Conservation (phyloP, 1,284 basidiomycete species). For the Thelephora terrestris region DNA sequence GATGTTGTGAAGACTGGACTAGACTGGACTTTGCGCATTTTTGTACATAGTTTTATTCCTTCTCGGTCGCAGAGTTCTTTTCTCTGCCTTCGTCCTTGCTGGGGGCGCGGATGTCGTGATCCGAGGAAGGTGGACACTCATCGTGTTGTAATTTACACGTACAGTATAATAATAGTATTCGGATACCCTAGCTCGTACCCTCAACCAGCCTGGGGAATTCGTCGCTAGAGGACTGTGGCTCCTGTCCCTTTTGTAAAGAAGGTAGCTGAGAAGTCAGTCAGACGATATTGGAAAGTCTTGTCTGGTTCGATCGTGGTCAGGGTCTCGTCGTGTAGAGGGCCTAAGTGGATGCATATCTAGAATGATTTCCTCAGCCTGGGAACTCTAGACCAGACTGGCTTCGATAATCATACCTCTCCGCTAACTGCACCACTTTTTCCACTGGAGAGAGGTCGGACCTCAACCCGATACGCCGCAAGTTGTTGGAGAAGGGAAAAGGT, state of each 20-base stretch:
- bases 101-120: too few species aligned
- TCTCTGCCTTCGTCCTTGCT: too few species aligned
- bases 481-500: conserved; percentile 46
- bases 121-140: too few species aligned
- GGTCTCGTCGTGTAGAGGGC: conserved; percentile 29
- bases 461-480: conserved; percentile 53
- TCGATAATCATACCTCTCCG: conserved; percentile 60
- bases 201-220: too few species aligned
- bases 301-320: conserved; percentile 38
- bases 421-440: conserved; percentile 66
- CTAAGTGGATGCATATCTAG: conserved; percentile 53
- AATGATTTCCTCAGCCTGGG: too few species aligned
- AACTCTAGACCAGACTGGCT: conserved; percentile 1
- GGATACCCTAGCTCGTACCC: too few species aligned
- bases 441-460: conserved; percentile 57
- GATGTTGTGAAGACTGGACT: too few species aligned
- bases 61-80: too few species aligned
- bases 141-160: too few species aligned
- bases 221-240: conserved; percentile 41
- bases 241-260: conserved; percentile 68
- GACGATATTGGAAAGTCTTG: conserved; percentile 53
- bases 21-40: too few species aligned
- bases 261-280: conserved; percentile 49
- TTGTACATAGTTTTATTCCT: too few species aligned
- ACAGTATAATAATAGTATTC: too few species aligned